A percentile compares a stretch with the other conserved stretches of the same genome.
These are phyloP conservation scores for Spiraea crenata DNA, from an alignment of 331 rosid species.

Conservation along the genomic window DNA sequence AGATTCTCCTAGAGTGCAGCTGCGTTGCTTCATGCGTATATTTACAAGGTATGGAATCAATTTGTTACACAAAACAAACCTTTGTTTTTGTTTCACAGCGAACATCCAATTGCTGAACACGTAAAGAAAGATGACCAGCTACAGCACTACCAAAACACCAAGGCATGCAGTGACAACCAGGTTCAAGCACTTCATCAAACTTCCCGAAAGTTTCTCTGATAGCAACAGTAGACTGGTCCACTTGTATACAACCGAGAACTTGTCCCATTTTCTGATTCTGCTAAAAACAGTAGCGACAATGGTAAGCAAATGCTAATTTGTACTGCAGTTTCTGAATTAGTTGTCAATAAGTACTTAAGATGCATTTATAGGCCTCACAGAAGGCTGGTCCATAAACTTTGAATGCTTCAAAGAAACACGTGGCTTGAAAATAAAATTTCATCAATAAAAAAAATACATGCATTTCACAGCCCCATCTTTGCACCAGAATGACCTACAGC, in stretches of 20 bases:
- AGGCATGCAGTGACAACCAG: constrained; percentile 61
- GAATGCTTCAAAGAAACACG: neutral
- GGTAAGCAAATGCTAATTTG: neutral
- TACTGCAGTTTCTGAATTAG: neutral
- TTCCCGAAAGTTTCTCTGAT: constrained; percentile 54
- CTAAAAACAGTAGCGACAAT: neutral
- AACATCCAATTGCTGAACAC: constrained; percentile 85
- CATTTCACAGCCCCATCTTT: neutral
- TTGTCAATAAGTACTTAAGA: neutral
- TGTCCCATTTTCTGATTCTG: constrained; percentile 55
- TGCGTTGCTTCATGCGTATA: neutral
- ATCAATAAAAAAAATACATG: neutral
- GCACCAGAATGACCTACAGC: neutral
- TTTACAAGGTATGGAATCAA: neutral
- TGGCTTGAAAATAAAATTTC: constrained; percentile 6
- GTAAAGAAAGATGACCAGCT: constrained; percentile 72
- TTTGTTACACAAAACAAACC: constrained; percentile 35
- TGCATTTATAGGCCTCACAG: neutral
- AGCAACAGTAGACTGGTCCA: constrained; percentile 52
- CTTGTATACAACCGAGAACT: constrained; percentile 71
- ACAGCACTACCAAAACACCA: constrained; percentile 41
- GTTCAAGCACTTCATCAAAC: constrained; percentile 51
- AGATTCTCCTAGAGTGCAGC: neutral
- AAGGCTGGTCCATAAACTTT: neutral
- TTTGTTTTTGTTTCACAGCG: constrained; percentile 81